Evolutionary conservation across 306 rosid genomes (phyloP).

Genomic region (Acmispon strigosus): DNA sequence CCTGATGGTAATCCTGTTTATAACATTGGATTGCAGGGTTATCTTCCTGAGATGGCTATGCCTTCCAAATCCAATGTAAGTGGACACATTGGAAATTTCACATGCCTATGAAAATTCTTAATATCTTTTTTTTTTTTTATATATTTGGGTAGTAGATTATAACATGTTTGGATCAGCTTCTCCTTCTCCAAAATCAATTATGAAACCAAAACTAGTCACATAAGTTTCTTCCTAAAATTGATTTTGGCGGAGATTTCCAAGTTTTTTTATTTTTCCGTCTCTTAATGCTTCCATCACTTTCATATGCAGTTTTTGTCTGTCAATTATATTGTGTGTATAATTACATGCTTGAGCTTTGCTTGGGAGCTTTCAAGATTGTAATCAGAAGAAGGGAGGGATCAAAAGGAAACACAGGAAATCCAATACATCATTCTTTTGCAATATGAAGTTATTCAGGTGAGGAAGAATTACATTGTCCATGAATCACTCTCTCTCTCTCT

Average conservation of each 20-base stretch:
- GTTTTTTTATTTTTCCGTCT: neutral
- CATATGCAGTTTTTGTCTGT: constrained; percentile 45
- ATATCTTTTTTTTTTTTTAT: neutral
- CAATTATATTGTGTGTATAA: constrained; percentile 26
- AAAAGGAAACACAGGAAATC: constrained; percentile 13
- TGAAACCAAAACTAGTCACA: too few relatives aligned
- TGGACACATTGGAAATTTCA: neutral
- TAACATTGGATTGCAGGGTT: constrained; percentile 54
- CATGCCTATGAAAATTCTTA: neutral
- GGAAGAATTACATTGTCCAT: neutral
- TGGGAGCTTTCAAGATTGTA: constrained; percentile 23
- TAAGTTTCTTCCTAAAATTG: too few relatives aligned
- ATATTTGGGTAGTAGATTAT: neutral
- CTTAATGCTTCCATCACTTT: neutral
- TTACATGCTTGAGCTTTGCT: constrained; percentile 20
- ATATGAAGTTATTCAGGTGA: constrained; percentile 26
- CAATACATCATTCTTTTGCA: neutral
- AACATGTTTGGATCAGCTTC: neutral
- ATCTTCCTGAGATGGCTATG: constrained; percentile 41
- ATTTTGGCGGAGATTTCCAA: too few relatives aligned
- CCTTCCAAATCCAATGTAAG: constrained; percentile 45
- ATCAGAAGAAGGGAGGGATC: neutral
- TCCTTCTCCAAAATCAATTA: too few relatives aligned
- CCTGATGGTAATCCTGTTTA: constrained; percentile 79
- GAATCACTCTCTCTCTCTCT: too few relatives aligned